phyloP scores from a whole-genome alignment of 768 basidiomycete genomes.

The Scleroderma citrinum region DNA sequence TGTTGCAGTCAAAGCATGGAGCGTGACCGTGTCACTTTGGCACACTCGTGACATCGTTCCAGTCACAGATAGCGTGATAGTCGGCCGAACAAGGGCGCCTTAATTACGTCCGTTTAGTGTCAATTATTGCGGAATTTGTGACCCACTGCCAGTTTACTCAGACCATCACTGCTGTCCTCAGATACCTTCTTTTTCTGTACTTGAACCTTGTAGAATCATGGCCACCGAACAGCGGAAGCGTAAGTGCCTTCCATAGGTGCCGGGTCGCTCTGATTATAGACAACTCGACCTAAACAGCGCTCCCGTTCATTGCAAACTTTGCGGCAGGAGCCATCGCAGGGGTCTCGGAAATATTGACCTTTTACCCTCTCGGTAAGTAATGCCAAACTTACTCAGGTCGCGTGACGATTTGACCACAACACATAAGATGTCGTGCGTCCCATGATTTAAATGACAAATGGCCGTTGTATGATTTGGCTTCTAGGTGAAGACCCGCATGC shows the following conservation, averaged over 20 bases:
- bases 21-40: conserved; percentile 9
- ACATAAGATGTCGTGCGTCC: conserved; percentile 74
- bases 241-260: conserved; percentile 15
- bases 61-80: conserved; percentile 11
- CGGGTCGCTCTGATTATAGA: conserved; percentile 1
- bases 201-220: conserved; percentile 10
- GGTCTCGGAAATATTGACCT: conserved; percentile 74
- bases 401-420: conserved; percentile 6
- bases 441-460: not conserved
- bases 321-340: conserved; percentile 96
- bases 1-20: conserved; percentile 2
- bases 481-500: conserved; percentile 97
- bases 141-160: too few relatives aligned
- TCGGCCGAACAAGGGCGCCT: too few relatives aligned
- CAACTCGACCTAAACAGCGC: conserved; percentile 40
- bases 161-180: not conserved
- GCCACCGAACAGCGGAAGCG: conserved; percentile 29
- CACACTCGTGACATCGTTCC: not conserved
- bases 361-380: conserved; percentile 80
- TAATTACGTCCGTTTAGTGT: conserved; percentile 1
- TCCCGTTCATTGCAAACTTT: conserved; percentile 87
- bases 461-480: not conserved
- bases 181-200: not conserved
- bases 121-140: too few relatives aligned
- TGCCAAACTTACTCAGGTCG: not conserved